Base-by-base conservation (phyloP, 495 filamentous ascomycete genomes). In the Delitschia confertaspora region DNA sequence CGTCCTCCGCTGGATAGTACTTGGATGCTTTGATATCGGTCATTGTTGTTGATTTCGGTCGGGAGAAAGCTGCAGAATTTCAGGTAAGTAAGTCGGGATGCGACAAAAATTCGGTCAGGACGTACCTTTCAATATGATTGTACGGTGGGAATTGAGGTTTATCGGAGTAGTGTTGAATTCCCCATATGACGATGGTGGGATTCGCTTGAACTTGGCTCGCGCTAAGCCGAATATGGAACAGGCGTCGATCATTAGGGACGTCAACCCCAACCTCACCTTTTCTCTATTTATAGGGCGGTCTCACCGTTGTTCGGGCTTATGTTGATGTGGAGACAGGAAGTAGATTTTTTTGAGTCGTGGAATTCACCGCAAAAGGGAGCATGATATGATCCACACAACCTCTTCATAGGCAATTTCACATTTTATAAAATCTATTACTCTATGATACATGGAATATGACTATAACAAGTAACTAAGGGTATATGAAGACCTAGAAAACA, bases 1-100 rank as follows among this genome's bases (percentile, higher is more conserved):
- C 82, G 68, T 95, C 91, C 65, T 95, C 86, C 58, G 88, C 83
- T 66, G 93, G 91, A 71, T 99, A 99, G 83, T 89, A 99, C 74
- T 96, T 99, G 76, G 82, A 77, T 62, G 88, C 88, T 82, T 91
- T 93, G 68, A 91, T 78, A 61, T 42, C 38, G 22, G 34, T 26
- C 48, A 51, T 51, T 24, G 35, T 20, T 10, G 11, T n/a, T 29
- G 16, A 20, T 20, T 6, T 7, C 10, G n/a, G 8, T 38, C 9
- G 29, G 16, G 2, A 6, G 5, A n/a, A 5, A 36, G 17, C 16
- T 13, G 27, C 4, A 18, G 23, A 2, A 38, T 3, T 20, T 5
- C 10, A 2, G 9, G 6, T 5, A 16, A 1, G 16, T 20, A 20
- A 32, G 30, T 14, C 35, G 13, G 14, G 2, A 17, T 34, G 32